phyloP scores from a whole-genome alignment of 106 monocot genomes.

The Acorus gramineus region DNA sequence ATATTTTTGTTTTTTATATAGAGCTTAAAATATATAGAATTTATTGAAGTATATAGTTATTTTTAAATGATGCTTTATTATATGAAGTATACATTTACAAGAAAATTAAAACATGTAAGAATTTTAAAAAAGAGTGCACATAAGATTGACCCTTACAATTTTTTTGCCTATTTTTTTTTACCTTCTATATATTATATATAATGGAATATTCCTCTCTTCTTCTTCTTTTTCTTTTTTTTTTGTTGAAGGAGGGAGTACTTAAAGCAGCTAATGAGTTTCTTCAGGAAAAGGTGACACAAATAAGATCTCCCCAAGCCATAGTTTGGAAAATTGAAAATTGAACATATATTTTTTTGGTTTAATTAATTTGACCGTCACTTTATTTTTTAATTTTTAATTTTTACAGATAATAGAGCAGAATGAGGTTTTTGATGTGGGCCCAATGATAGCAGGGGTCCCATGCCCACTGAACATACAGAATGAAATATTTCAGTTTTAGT shows the following conservation, averaged over 20 bases:
- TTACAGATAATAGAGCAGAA: conserved; percentile 35
- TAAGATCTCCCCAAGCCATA: too few species aligned
- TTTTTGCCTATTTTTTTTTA: too few species aligned
- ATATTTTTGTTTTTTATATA: too few species aligned
- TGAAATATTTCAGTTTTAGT: conserved; percentile 25
- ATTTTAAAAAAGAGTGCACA: too few species aligned
- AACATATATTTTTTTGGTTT: conserved; percentile 4
- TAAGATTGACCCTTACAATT: too few species aligned
- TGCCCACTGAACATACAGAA: conserved; percentile 47
- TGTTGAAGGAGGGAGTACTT: conserved; percentile 50
- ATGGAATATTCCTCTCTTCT: neutral
- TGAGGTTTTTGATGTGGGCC: conserved; percentile 25
- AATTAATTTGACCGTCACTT: neutral
- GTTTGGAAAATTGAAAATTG: neutral
- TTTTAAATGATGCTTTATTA: too few species aligned
- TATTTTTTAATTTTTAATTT: neutral
- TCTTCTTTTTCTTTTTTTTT: neutral
- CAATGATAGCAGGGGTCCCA: conserved; percentile 20
- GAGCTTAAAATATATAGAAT: too few species aligned
- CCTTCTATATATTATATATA: too few species aligned
- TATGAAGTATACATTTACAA: too few species aligned
- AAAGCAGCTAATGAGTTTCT: conserved; percentile 63
- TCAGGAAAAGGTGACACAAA: conserved; percentile 44
- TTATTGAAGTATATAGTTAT: too few species aligned
- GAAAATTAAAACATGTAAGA: too few species aligned